Conservation (phyloP, 2,329 filamentous ascomycete species). For the Ilyonectria robusta region DNA sequence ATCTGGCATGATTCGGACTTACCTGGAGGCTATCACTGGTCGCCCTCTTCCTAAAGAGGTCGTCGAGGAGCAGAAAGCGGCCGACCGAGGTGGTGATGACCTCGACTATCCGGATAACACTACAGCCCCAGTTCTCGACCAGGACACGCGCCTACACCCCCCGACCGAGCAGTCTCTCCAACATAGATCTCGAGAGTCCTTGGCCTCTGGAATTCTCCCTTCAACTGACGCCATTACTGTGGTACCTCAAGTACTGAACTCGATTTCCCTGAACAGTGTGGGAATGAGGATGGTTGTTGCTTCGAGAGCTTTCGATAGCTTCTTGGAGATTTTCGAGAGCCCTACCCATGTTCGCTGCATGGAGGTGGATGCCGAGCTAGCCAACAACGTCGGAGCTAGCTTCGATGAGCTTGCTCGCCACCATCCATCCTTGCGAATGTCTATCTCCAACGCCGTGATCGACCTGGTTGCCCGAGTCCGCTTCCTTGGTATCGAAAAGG, state of each 20-base stretch:
- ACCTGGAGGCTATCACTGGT: slow-evolving; percentile 85
- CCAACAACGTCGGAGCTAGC: slow-evolving; percentile 81
- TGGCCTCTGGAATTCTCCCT: slow-evolving; percentile 84
- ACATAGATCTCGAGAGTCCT: slow-evolving; percentile 57
- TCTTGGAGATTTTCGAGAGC: slow-evolving; percentile 97
- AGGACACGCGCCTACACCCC: slow-evolving; percentile 64
- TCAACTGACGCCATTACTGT: slow-evolving; percentile 89
- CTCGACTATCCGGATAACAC: slow-evolving; percentile 57
- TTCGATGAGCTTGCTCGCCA: slow-evolving; percentile 97
- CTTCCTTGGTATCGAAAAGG: slow-evolving; percentile 79
- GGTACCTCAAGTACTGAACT: slow-evolving; percentile 89
- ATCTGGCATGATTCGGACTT: slow-evolving; percentile 88
- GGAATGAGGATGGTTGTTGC: slow-evolving; percentile 90
- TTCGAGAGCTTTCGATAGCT: slow-evolving; percentile 86
- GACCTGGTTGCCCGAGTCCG: slow-evolving; percentile 90
- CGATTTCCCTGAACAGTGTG: slow-evolving; percentile 90
- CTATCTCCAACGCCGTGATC: slow-evolving; percentile 87
- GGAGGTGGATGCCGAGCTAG: slow-evolving; percentile 78
- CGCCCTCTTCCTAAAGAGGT: slow-evolving; percentile 56
- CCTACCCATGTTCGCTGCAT: slow-evolving; percentile 89
- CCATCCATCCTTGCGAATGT: slow-evolving; percentile 85
- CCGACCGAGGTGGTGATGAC: slow-evolving; percentile 51
- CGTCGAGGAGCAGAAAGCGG: slow-evolving; percentile 48
- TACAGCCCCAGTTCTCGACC: slow-evolving; percentile 54
- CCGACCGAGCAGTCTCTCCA: slow-evolving; percentile 66